Conservation (phyloP, 495 filamentous ascomycete genomes). For the Hyaloscypha hepaticicola region DNA sequence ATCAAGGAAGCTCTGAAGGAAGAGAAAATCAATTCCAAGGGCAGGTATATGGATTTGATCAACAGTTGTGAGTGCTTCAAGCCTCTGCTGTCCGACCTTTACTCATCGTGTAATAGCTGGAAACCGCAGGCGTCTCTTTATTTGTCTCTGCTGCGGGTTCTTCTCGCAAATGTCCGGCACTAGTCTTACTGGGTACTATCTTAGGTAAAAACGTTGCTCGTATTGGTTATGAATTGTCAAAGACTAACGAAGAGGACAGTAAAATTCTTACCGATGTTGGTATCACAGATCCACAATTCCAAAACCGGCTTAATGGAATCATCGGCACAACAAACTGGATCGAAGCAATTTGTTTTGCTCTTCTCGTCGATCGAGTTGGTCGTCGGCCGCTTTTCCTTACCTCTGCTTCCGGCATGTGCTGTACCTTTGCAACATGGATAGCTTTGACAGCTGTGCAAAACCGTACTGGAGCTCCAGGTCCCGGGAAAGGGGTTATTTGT, state of each 20-base stretch:
- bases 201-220: not conserved
- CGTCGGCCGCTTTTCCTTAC: conserved; percentile 8
- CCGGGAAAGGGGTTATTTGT: not conserved
- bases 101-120: conserved; percentile 28
- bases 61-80: conserved; percentile 33
- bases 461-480: not conserved
- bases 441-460: conserved; percentile 20
- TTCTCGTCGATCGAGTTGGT: conserved; percentile 31
- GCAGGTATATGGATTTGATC: conserved; percentile 43
- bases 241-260: not conserved
- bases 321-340: conserved; percentile 35
- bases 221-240: not conserved
- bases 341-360: conserved; percentile 33
- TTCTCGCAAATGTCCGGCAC: conserved; percentile 39
- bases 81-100: not conserved
- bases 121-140: conserved; percentile 50
- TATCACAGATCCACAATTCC: conserved; percentile 1
- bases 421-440: conserved; percentile 17
- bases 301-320: conserved; percentile 33
- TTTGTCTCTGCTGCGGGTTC: conserved; percentile 49
- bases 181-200: conserved; percentile 3
- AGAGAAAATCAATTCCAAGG: conserved; percentile 42
- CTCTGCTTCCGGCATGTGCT: conserved; percentile 26
- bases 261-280: conserved; percentile 6
- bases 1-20: conserved; percentile 46